phyloP scores from a whole-genome alignment of 2,329 filamentous ascomycete species.

The Aspergillus fructus region DNA sequence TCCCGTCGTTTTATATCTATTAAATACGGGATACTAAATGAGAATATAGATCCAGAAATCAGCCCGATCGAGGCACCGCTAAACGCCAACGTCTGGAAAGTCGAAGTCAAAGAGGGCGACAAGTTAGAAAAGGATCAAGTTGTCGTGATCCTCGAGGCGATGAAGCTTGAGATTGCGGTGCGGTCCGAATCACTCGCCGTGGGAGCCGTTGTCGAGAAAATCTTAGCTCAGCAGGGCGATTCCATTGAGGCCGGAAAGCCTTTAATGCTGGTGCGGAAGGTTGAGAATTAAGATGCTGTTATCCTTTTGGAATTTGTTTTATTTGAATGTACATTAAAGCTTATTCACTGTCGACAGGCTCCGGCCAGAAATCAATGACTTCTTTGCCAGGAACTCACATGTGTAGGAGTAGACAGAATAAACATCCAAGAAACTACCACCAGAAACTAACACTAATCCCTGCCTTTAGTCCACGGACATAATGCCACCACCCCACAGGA shows the following conservation, averaged over 20 bases:
- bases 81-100: slow-evolving; percentile 57
- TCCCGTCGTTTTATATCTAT: not conserved
- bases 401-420: not conserved
- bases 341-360: not conserved
- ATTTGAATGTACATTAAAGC: not conserved
- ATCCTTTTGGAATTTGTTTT: not conserved
- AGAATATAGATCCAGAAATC: slow-evolving; percentile 35
- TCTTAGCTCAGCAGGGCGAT: slow-evolving; percentile 41
- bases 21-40: not conserved
- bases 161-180: slow-evolving; percentile 58
- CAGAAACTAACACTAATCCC: slow-evolving; percentile 97
- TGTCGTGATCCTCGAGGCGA: slow-evolving; percentile 53
- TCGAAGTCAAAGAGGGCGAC: slow-evolving; percentile 46
- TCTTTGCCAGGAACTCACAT: not conserved
- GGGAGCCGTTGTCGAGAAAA: slow-evolving; percentile 37
- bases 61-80: slow-evolving; percentile 43
- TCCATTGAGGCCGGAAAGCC: slow-evolving; percentile 38
- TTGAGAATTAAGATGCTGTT: not conserved
- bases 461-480: slow-evolving; percentile 78
- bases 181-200: slow-evolving; percentile 29
- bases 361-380: not conserved
- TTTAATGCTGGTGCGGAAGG: slow-evolving; percentile 28
- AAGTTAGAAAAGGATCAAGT: slow-evolving; percentile 43
- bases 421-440: slow-evolving; percentile 64
- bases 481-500: slow-evolving; percentile 97